A percentile compares a stretch with the other conserved stretches of the same genome.
phyloP scores from a whole-genome alignment of 2,329 filamentous ascomycete species.

The Hypoxylon sp. region DNA sequence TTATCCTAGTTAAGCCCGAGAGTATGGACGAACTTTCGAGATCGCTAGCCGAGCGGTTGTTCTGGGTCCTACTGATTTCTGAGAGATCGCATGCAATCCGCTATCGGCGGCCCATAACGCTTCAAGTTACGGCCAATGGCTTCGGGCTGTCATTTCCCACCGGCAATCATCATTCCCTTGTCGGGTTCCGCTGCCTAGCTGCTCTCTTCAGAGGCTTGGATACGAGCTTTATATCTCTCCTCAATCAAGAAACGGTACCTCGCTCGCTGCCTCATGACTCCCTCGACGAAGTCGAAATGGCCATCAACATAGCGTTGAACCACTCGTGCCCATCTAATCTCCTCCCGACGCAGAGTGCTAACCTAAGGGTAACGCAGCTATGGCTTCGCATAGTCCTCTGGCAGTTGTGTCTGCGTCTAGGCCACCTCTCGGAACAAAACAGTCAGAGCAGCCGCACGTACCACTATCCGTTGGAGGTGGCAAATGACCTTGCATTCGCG shows the following conservation, averaged over 20 bases:
- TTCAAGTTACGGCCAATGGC: constrained; percentile 57
- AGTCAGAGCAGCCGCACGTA: constrained; percentile 54
- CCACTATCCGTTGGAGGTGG: constrained; percentile 58
- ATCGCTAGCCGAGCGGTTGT: constrained; percentile 54
- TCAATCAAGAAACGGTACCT: constrained; percentile 55
- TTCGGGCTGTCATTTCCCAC: constrained; percentile 46
- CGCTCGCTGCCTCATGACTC: constrained; percentile 50
- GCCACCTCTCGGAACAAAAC: constrained; percentile 53
- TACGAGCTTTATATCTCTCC: constrained; percentile 57
- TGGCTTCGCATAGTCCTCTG: constrained; percentile 61
- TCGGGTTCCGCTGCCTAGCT: constrained; percentile 57
- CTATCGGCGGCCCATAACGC: constrained; percentile 58
- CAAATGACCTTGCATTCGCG: constrained; percentile 56
- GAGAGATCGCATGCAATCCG: constrained; percentile 60
- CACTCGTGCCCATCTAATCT: constrained; percentile 49
- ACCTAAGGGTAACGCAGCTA: constrained; percentile 59
- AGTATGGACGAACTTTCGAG: constrained; percentile 44
- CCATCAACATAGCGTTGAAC: constrained; percentile 55
- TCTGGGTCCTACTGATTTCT: constrained; percentile 60
- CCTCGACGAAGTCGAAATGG: constrained; percentile 54
- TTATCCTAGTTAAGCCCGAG: constrained; percentile 53
- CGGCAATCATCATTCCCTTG: constrained; percentile 51
- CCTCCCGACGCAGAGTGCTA: constrained; percentile 60
- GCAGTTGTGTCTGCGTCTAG: constrained; percentile 59
- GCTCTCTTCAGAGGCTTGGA: constrained; percentile 58